Conservation (phyloP, 192 early-diverging fungal genomes). For the Dissophora globulifera region DNA sequence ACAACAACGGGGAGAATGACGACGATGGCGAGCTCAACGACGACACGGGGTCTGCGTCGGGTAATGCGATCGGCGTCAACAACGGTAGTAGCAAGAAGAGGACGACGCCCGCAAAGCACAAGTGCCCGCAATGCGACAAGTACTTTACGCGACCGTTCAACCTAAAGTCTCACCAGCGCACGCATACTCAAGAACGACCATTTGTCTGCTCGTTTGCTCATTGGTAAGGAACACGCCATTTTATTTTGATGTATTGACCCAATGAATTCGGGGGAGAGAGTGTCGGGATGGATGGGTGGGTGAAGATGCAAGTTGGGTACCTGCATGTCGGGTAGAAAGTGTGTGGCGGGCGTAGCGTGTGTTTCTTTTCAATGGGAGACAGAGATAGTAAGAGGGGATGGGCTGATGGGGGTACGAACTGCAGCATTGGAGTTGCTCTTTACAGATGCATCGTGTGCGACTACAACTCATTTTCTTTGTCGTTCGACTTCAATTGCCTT, state of each 20-base stretch:
- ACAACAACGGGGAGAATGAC: too few species aligned
- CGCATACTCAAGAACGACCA: slow-evolving; percentile 81
- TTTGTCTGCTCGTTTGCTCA: slow-evolving; percentile 70
- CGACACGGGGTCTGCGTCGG: not conserved
- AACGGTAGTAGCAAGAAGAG: slow-evolving; percentile 52
- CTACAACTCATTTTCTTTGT: too few species aligned
- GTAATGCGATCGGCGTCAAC: slow-evolving; percentile 19
- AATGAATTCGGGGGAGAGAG: not conserved
- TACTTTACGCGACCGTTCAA: slow-evolving; percentile 90
- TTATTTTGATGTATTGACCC: slow-evolving; percentile 2
- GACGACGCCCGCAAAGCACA: slow-evolving; percentile 48
- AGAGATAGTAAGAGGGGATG: not conserved
- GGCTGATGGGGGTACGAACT: not conserved
- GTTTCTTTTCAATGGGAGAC: not conserved
- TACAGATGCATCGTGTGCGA: too few species aligned
- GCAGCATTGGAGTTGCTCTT: not conserved
- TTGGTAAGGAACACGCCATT: slow-evolving; percentile 46
- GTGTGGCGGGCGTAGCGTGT: too few species aligned
- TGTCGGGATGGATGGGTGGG: not conserved
- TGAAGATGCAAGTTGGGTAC: not conserved
- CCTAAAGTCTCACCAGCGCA: slow-evolving; percentile 83
- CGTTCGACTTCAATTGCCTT: not conserved
- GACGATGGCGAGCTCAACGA: too few species aligned
- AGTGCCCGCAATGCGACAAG: slow-evolving; percentile 82
- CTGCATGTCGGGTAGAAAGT: not conserved